Percentiles rank a stretch among this genome's conserved stretches.
Evolutionary conservation across 208 protist species (phyloP).

Genomic region (Borovskyia barvae): DNA sequence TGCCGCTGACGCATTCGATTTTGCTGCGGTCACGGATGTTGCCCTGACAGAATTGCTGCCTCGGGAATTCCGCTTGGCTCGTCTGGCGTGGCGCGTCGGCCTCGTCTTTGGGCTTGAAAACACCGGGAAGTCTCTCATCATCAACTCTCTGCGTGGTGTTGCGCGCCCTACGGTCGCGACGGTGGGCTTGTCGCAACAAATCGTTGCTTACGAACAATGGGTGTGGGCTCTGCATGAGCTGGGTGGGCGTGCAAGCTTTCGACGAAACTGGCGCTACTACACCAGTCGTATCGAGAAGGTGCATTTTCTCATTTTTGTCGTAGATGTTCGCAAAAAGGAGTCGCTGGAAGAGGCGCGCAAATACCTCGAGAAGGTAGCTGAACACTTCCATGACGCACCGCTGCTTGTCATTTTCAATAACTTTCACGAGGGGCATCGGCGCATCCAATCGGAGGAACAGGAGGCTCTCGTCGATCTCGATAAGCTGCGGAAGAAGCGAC

Average conservation of each 20-base stretch:
- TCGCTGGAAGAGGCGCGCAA: conserved; percentile 36
- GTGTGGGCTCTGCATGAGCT: conserved; percentile 78
- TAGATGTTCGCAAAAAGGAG: conserved; percentile 55
- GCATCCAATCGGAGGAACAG: conserved; percentile 38
- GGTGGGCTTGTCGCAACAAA: conserved; percentile 68
- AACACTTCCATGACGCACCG: conserved; percentile 47
- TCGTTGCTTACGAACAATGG: conserved; percentile 83
- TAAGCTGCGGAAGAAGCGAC: conserved; percentile 32
- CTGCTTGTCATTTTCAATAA: conserved; percentile 87
- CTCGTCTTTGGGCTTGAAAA: conserved; percentile 77
- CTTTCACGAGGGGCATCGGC: conserved; percentile 42
- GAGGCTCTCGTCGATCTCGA: conserved; percentile 40
- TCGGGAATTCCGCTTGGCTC: conserved; percentile 54
- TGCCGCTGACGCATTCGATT: conserved; percentile 43
- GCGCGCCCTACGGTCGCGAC: conserved; percentile 67
- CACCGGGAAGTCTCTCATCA: conserved; percentile 82
- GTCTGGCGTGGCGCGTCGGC: conserved; percentile 55
- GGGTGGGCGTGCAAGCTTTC: conserved; percentile 81
- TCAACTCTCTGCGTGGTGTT: conserved; percentile 69
- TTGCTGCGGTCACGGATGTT: conserved; percentile 47
- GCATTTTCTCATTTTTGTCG: conserved; percentile 80
- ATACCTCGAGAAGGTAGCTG: conserved; percentile 64
- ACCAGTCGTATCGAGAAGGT: conserved; percentile 50
- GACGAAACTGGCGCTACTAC: conserved; percentile 81
- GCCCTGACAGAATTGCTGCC: conserved; percentile 75